phyloP scores from a whole-genome alignment of 176 grass and related monocot genomes.

The Alopecurus myosuroides region DNA sequence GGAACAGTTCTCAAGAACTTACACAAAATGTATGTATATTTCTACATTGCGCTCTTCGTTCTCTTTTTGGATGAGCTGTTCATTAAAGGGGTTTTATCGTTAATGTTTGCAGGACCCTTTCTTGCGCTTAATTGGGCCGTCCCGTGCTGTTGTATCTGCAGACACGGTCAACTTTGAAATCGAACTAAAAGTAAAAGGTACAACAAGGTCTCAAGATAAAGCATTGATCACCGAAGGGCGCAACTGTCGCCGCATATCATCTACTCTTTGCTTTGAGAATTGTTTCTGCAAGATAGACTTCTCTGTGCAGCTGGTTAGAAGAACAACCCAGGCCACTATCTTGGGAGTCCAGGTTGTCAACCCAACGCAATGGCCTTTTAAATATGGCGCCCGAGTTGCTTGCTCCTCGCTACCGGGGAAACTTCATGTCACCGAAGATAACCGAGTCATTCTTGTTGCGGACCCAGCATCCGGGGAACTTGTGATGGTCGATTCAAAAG shows the following conservation, averaged over 20 bases:
- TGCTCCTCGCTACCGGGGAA: too few species aligned
- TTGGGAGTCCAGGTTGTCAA: too few species aligned
- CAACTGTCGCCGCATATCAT: neutral
- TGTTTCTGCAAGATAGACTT: neutral
- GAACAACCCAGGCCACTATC: too few species aligned
- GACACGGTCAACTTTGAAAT: neutral
- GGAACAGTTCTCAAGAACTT: neutral
- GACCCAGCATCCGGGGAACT: too few species aligned
- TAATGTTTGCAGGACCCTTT: neutral
- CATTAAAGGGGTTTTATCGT: too few species aligned
- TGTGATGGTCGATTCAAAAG: too few species aligned
- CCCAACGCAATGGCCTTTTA: too few species aligned
- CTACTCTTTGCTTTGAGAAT: neutral
- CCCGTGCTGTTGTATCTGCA: neutral
- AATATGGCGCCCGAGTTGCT: too few species aligned
- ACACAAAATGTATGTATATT: neutral
- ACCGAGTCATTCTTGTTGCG: too few species aligned
- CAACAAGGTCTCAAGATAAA: neutral
- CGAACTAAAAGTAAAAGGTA: neutral
- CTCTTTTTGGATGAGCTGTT: neutral
- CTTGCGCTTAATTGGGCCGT: neutral
- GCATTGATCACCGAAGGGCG: neutral
- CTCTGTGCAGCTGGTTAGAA: neutral
- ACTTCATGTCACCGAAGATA: too few species aligned
- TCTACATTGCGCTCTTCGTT: neutral